Evolutionary conservation across 306 rosid genomes (phyloP).

Genomic region (Vigna mungo): DNA sequence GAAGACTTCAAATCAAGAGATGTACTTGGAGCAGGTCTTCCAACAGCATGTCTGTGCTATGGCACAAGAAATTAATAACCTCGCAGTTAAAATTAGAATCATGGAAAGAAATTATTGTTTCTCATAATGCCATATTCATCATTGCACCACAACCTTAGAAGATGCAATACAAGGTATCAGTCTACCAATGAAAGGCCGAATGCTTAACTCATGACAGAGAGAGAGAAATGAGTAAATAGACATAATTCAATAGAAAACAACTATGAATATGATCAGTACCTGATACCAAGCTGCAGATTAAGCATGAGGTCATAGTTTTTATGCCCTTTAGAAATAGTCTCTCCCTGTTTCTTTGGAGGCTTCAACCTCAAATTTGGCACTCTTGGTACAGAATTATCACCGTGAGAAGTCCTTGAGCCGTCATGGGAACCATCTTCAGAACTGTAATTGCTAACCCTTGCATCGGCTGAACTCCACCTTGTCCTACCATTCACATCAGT

Average conservation of each 20-base stretch:
- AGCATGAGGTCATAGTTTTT: slow-evolving; percentile 96
- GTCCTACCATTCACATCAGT: slow-evolving; percentile 49
- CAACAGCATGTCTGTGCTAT: slow-evolving; percentile 98
- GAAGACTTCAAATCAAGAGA: slow-evolving; percentile 88
- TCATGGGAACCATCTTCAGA: slow-evolving; percentile 54
- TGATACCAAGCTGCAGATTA: slow-evolving; percentile 96
- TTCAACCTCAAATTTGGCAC: slow-evolving; percentile 51
- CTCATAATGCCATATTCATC: slow-evolving; percentile 31
- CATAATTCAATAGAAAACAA: slow-evolving; percentile 29
- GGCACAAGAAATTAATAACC: slow-evolving; percentile 69
- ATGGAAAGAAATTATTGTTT: slow-evolving; percentile 22
- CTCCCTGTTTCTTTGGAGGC: slow-evolving; percentile 72
- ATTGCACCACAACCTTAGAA: slow-evolving; percentile 28
- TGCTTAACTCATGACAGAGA: background rate
- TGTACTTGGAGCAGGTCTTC: slow-evolving; percentile 95
- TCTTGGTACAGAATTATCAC: slow-evolving; percentile 44
- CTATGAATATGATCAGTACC: slow-evolving; percentile 65
- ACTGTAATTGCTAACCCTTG: slow-evolving; percentile 57
- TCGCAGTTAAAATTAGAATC: slow-evolving; percentile 53
- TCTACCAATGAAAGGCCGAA: background rate
- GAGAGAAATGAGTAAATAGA: background rate
- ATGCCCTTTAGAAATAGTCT: slow-evolving; percentile 87
- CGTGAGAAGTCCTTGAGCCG: slow-evolving; percentile 49
- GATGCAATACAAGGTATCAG: slow-evolving; percentile 27
- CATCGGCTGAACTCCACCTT: slow-evolving; percentile 55